Evolutionary conservation across 352 stramenopile genomes (phyloP), one percentile per base, ranked within the genome.

Genomic region (Phytophthora meadii): DNA sequence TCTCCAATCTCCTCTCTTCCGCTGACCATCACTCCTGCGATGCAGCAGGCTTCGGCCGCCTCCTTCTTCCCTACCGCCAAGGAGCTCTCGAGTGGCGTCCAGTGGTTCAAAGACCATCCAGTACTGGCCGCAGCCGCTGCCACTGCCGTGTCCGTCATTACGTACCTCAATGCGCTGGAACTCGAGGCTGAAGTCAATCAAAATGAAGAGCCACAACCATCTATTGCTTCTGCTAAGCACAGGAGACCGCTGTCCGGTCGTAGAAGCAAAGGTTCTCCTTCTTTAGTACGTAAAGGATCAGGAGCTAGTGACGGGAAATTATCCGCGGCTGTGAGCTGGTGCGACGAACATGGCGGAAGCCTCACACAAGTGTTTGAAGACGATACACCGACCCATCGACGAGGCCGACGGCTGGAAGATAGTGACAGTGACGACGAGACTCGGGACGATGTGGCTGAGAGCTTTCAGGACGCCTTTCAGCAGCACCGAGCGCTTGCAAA

Each of bases 41-140:
- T 86, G 52, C 69, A 76, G 41, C 69, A 76, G 44, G 61, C 70
- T 4, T 64, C 70, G 22, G 46, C 74, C 28, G 71, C 81, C 37
- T 92, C 85, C 51, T 88, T 98, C 84, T 92, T 97, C 68, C 84
- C 86, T 36, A 93, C 86, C 5, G 80, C 83, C 64, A 90, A 93
- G 63, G 88, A 95, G 70, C 79, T 95, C 46, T 92, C 83, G 1
- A 89, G 81, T 41, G 86, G 88, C 7, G 62, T 95, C 32, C 85
- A 93, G 65, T 95, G 88, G 88, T 90, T 93, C 60, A 89, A 88
- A 54, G 86, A 95, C 55, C 88, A 95, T 61, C 88, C 88, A 25
- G 81, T 95, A 45, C 76, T 93, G 24, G 86, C 84, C 24, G 83
- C 86, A 1, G 88, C 84, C 1, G 88, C 88, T 15, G 88, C 86